phyloP scores from a whole-genome alignment of 2,329 filamentous ascomycete species.

The Zasmidium angulare region DNA sequence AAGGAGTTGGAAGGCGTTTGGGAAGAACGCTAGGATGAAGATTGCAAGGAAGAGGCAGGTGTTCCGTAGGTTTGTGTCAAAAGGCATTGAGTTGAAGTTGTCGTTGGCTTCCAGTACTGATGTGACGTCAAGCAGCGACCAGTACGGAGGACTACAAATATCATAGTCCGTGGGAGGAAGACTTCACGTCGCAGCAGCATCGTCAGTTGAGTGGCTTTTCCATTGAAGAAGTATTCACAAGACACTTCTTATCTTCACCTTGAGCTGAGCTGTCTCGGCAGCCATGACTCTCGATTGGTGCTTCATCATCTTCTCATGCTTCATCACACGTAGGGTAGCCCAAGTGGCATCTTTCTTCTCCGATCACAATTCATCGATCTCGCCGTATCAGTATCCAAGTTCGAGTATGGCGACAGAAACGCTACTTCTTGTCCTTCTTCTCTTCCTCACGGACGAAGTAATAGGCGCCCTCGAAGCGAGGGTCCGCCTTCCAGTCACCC shows the following conservation, averaged over 20 bases:
- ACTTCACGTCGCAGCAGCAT: neutral
- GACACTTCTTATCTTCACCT: neutral
- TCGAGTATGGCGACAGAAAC: neutral
- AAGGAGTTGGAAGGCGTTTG: conserved; percentile 44
- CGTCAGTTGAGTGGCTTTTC: neutral
- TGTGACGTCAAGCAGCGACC: conserved; percentile 12
- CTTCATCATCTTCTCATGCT: neutral
- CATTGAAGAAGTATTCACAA: neutral
- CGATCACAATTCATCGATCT: neutral
- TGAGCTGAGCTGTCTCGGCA: neutral
- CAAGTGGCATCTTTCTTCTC: conserved; percentile 7
- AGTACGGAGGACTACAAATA: no score
- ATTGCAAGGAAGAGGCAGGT: conserved; percentile 48
- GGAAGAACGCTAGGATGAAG: conserved; percentile 54
- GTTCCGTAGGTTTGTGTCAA: conserved; percentile 34
- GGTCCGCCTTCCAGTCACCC: conserved; percentile 37
- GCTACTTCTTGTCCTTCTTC: conserved; percentile 20
- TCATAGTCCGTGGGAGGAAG: conserved; percentile 9
- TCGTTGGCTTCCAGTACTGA: neutral
- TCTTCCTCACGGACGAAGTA: conserved; percentile 36
- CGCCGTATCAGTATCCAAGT: neutral
- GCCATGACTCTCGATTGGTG: neutral
- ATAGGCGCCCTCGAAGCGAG: conserved; percentile 33
- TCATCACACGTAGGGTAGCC: neutral
- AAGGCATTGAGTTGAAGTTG: conserved; percentile 21